phyloP scores from a whole-genome alignment of 176 grass and related monocot species.

The Sorghum bicolor region Sorghum_bicolor_NCBIv3 NC_012878.2:45415001-45415500 shows the following conservation, averaged over 20 bases:
- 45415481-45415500: background rate
- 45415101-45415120: too few relatives aligned
- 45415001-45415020: slow-evolving; percentile 53
- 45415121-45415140: too few relatives aligned
- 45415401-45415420: background rate
- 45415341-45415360: background rate
- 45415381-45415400: background rate
- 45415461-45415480: background rate
- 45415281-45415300: background rate
- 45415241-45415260: background rate
- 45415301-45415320: background rate
- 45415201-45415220: background rate
- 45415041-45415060: background rate
- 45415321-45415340: background rate
- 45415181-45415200: background rate
- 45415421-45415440: background rate
- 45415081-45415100: background rate
- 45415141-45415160: background rate
- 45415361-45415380: background rate
- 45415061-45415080: background rate
- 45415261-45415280: background rate
- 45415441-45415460: background rate
- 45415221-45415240: background rate
- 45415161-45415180: background rate
- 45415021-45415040: background rate